These are phyloP conservation scores for Cladosporium oxysporum DNA, from an alignment of 2,329 filamentous ascomycete genomes.

Conservation along the genomic window DNA sequence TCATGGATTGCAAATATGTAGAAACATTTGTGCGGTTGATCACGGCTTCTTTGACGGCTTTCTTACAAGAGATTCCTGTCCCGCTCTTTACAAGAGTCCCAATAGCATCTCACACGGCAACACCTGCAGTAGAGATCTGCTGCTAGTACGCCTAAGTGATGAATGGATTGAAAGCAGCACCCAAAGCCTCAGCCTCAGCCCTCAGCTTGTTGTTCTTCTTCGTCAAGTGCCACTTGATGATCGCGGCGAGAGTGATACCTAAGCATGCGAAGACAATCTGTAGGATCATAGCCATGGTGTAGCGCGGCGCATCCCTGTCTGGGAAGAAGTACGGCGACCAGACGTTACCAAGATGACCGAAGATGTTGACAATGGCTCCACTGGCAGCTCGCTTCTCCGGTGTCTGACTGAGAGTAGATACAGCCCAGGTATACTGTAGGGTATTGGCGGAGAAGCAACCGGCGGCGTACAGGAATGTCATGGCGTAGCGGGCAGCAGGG, in stretches of 20 bases:
- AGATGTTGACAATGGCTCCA: constrained; percentile 53
- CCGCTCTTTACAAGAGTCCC: no score
- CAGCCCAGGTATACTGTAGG: constrained; percentile 41
- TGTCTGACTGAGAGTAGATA: constrained; percentile 38
- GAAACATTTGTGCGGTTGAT: no score
- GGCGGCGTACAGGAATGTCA: constrained; percentile 38
- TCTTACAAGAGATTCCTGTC: no score
- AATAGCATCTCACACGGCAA: not conserved
- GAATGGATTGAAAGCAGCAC: constrained; percentile 7
- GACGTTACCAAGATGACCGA: constrained; percentile 45
- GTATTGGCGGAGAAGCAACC: constrained; percentile 41
- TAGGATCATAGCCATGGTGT: constrained; percentile 21
- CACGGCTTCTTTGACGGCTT: no score
- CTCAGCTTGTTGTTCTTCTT: constrained; percentile 20
- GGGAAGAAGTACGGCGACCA: constrained; percentile 46
- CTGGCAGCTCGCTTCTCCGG: constrained; percentile 50
- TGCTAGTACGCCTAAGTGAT: not conserved
- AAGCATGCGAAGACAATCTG: constrained; percentile 20
- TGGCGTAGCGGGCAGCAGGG: constrained; percentile 28
- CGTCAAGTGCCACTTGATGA: constrained; percentile 22
- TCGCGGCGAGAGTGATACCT: constrained; percentile 12
- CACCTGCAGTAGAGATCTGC: not conserved
- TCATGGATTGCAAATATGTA: no score
- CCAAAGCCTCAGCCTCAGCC: constrained; percentile 11
- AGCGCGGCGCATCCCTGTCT: constrained; percentile 14